Conservation (phyloP, 106 monocot species). For the Acorus gramineus region DNA sequence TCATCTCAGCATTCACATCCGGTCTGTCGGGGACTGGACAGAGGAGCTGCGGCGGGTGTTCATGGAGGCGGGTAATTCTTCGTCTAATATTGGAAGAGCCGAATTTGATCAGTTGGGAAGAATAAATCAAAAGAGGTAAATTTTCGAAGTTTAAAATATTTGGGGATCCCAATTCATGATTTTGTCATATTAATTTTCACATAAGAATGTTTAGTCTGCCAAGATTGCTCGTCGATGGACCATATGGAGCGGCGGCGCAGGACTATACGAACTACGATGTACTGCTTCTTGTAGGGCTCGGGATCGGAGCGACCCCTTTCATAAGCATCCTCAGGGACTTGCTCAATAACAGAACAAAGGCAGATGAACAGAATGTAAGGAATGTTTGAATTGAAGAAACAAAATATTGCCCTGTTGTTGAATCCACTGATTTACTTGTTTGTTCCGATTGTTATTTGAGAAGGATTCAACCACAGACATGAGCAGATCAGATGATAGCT, state of each 20-base stretch:
- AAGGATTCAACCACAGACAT: conserved; percentile 56
- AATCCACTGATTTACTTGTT: too few relatives aligned
- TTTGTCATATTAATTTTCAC: background rate
- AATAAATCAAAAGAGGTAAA: conserved; percentile 24
- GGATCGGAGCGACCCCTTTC: conserved; percentile 88
- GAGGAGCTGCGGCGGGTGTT: conserved; percentile 66
- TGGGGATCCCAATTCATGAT: background rate
- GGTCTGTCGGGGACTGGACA: conserved; percentile 75
- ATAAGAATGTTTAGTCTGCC: conserved; percentile 30
- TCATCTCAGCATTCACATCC: conserved; percentile 68
- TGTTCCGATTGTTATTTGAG: background rate
- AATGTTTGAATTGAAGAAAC: background rate
- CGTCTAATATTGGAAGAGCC: conserved; percentile 21
- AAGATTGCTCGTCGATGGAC: conserved; percentile 74
- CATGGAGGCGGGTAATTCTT: conserved; percentile 36
- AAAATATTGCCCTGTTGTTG: background rate
- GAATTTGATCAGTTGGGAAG: conserved; percentile 23
- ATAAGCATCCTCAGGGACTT: conserved; percentile 82
- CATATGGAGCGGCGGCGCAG: conserved; percentile 86
- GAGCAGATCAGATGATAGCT: conserved; percentile 49
- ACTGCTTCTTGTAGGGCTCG: conserved; percentile 82
- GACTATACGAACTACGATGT: conserved; percentile 81
- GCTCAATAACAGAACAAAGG: conserved; percentile 62
- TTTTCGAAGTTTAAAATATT: background rate
- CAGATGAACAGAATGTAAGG: conserved; percentile 46